A percentile compares a stretch with the other conserved stretches of the same genome.
These are phyloP conservation scores for Ploettnerulaceae sp. DNA, from an alignment of 2,329 filamentous ascomycete species.

Conservation along the genomic window DNA sequence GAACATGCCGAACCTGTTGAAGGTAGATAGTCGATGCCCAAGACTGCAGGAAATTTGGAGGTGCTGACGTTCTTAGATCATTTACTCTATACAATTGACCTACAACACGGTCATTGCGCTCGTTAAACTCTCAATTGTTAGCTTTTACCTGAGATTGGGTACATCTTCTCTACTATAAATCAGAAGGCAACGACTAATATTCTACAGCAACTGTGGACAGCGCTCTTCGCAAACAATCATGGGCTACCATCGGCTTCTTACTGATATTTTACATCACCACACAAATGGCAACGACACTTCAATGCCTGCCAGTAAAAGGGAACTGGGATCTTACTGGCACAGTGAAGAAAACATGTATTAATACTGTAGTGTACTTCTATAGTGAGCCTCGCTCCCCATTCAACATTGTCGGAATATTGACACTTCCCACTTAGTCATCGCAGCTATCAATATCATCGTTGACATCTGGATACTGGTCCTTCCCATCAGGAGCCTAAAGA, in stretches of 20 bases:
- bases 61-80: slow-evolving; percentile 14
- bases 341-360: slow-evolving; percentile 32
- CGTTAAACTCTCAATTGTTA: slow-evolving; percentile 35
- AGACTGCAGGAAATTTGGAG: neutral
- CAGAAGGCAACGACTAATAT: neutral
- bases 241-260: slow-evolving; percentile 30
- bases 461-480: slow-evolving; percentile 20
- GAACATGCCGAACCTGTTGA: slow-evolving; percentile 8
- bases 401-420: neutral
- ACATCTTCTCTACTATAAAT: neutral
- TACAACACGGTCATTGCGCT: slow-evolving; percentile 31
- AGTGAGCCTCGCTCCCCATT: slow-evolving; percentile 19
- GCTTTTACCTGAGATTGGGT: slow-evolving; percentile 36
- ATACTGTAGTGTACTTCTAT: slow-evolving; percentile 35
- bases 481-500: slow-evolving; percentile 14
- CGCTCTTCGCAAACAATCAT: slow-evolving; percentile 25
- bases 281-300: slow-evolving; percentile 28
- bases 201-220: slow-evolving; percentile 25
- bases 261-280: slow-evolving; percentile 28
- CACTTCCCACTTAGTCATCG: slow-evolving; percentile 9
- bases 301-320: slow-evolving; percentile 33
- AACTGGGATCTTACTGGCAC: slow-evolving; percentile 34
- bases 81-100: slow-evolving; percentile 32
- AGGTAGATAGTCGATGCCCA: neutral
- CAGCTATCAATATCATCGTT: slow-evolving; percentile 15